These are phyloP conservation scores for Phytophthora cryptogea DNA, from an alignment of 352 stramenopile genomes.

Conservation along the genomic window DNA sequence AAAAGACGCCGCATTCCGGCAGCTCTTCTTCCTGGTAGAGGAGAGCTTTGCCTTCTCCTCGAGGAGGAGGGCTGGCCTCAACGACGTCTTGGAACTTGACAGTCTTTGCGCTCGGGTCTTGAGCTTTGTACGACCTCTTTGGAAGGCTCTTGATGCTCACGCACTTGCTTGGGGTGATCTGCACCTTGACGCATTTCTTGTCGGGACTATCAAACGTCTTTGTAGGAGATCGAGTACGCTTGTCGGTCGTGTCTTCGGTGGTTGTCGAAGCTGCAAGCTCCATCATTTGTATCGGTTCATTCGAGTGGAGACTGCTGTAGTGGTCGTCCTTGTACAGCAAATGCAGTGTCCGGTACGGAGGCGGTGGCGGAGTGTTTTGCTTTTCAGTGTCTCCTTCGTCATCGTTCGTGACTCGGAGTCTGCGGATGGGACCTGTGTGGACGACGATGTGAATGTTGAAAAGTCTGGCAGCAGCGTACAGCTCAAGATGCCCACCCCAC, in stretches of 20 bases:
- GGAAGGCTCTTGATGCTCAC: conserved; percentile 11
- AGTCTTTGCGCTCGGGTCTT: conserved; percentile 19
- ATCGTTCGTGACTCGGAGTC: conserved; percentile 49
- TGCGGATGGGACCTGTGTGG: conserved; percentile 51
- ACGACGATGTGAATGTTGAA: conserved; percentile 70
- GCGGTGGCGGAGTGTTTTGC: conserved; percentile 9
- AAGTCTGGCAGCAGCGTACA: conserved; percentile 58
- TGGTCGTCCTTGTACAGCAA: conserved; percentile 55
- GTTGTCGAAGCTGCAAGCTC: neutral
- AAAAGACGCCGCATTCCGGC: conserved; percentile 29
- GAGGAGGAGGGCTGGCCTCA: conserved; percentile 9
- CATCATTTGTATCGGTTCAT: conserved; percentile 17
- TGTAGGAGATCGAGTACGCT: conserved; percentile 22
- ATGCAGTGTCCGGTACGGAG: conserved; percentile 45
- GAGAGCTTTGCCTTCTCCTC: conserved; percentile 14
- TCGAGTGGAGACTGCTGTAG: conserved; percentile 55
- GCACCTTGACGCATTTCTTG: conserved; percentile 19
- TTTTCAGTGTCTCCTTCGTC: conserved; percentile 12
- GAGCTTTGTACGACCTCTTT: conserved; percentile 3
- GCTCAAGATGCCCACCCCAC: conserved; percentile 66
- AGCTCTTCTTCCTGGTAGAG: conserved; percentile 21
- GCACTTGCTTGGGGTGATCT: conserved; percentile 9
- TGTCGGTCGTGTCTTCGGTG: conserved; percentile 13
- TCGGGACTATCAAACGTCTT: conserved; percentile 6
- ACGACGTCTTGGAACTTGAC: conserved; percentile 21